A percentile compares a stretch with the other conserved stretches of the same genome.
Conservation (phyloP, 208 protist species). For the Leishmania guyanensis region DNA sequence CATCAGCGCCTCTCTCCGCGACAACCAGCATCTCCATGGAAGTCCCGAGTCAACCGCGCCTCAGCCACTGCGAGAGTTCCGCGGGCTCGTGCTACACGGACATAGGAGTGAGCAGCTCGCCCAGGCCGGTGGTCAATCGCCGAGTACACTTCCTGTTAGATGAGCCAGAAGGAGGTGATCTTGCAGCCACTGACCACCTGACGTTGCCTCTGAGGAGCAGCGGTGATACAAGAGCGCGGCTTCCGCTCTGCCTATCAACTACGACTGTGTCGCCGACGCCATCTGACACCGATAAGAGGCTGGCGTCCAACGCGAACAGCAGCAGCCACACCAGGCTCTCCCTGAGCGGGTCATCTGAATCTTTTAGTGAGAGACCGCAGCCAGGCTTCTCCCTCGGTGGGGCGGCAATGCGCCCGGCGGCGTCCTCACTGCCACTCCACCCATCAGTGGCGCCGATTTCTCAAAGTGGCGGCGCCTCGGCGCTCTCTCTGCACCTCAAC, state of each 20-base stretch:
- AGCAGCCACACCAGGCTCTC: neutral
- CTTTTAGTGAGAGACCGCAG: neutral
- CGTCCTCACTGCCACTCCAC: neutral
- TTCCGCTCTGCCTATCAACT: neutral
- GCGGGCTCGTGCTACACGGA: neutral
- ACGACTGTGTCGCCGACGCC: neutral
- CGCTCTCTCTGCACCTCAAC: slow-evolving; percentile 23
- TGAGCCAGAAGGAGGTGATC: neutral
- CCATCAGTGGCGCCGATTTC: neutral
- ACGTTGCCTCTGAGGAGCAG: neutral
- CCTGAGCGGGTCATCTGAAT: neutral
- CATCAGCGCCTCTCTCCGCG: neutral
- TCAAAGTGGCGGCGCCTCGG: neutral
- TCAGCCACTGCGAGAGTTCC: neutral
- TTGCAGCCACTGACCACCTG: neutral
- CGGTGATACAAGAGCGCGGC: neutral
- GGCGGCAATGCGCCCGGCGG: neutral
- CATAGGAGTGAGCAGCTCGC: neutral
- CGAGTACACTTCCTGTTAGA: slow-evolving; percentile 14
- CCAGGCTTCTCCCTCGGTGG: neutral
- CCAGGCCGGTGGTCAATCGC: neutral
- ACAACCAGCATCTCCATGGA: neutral
- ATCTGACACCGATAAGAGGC: neutral
- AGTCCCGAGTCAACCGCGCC: neutral
- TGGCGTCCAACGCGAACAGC: neutral